These are phyloP conservation scores for Mucor mucedo DNA, from an alignment of 371 early-diverging fungal species.

Conservation along the genomic window DNA sequence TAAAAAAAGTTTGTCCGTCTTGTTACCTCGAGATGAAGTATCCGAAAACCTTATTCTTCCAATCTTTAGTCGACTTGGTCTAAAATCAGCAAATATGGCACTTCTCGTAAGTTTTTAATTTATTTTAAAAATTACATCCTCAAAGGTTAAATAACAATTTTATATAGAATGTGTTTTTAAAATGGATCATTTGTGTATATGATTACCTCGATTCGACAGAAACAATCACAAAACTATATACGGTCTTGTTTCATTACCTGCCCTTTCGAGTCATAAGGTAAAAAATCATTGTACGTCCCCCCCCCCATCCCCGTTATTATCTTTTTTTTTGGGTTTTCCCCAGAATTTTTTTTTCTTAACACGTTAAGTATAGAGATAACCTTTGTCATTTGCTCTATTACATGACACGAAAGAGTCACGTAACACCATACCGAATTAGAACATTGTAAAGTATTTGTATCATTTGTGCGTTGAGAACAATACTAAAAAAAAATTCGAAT, in stretches of 20 bases:
- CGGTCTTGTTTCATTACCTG: constrained; percentile 55
- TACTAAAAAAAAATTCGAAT: background rate
- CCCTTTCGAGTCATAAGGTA: constrained; percentile 45
- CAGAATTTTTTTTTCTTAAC: background rate
- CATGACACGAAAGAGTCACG: constrained; percentile 54
- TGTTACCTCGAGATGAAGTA: constrained; percentile 55
- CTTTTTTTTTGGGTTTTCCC: no score
- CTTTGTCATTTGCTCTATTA: constrained; percentile 62
- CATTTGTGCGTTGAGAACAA: background rate
- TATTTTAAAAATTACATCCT: no score
- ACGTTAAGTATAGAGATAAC: constrained; percentile 29
- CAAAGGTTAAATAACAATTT: background rate
- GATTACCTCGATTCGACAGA: constrained; percentile 50
- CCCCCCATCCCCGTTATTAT: background rate
- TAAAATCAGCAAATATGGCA: constrained; percentile 27
- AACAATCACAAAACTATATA: constrained; percentile 47
- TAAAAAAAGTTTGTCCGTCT: background rate
- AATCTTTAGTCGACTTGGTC: constrained; percentile 40
- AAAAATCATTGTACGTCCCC: background rate
- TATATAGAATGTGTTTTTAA: constrained; percentile 29
- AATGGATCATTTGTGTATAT: constrained; percentile 57
- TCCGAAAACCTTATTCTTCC: constrained; percentile 42
- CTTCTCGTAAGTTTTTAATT: constrained; percentile 28
- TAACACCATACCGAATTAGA: constrained; percentile 54
- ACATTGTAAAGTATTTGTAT: constrained; percentile 41